Base-by-base conservation (phyloP, 163 green algal genomes). In the Volvox carteri region DNA sequence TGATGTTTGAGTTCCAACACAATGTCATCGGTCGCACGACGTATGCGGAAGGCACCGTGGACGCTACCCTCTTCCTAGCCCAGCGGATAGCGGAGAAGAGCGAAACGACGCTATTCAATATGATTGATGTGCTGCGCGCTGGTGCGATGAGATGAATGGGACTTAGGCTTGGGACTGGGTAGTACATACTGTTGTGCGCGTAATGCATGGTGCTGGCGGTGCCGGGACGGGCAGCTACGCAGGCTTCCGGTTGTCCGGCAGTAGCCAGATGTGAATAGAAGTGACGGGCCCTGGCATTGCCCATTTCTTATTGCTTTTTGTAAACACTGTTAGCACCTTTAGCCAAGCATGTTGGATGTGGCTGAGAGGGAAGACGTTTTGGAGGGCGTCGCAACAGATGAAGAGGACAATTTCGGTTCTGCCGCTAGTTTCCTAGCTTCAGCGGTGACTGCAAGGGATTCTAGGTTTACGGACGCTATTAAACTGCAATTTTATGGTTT, bases 1-100 rank as follows among this genome's bases (percentile, higher is more conserved):
- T 98, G 16, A 95, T 79, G 35, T 98, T 99, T 84, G 94, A 99
- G 92, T 99, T 99, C 90, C 95, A 99, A 91, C 84, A 89, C 84
- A 89, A 89, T n/a, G 84, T 89, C 6, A 41, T 84, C 9, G 84
- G 84, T 4, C 84, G 84, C 18, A 89, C 84, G 5, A 98, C 99
- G 7, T 99, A 99, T 90, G 98, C 98, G 11, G 96, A 99, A 93
- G 98, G 98, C 23, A 99, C 96, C 1, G 97, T 99, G 28, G 98
- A 99, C 90, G 98, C 98, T 0, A 94, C 90, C 4, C 87, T 99
- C 52, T 99, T 99, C 90, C 91, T 99, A 54, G 88, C 92, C 11
- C 79, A 88, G 80, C 92, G 96, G 89, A 94, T 99, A 6, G 50
- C 94, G 50, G 84, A 92, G 1, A 68, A 68, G 28, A 76, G 44